Evolutionary conservation across 2,329 filamentous ascomycete species (phyloP).

Genomic region (Cladosporium sp.): DNA sequence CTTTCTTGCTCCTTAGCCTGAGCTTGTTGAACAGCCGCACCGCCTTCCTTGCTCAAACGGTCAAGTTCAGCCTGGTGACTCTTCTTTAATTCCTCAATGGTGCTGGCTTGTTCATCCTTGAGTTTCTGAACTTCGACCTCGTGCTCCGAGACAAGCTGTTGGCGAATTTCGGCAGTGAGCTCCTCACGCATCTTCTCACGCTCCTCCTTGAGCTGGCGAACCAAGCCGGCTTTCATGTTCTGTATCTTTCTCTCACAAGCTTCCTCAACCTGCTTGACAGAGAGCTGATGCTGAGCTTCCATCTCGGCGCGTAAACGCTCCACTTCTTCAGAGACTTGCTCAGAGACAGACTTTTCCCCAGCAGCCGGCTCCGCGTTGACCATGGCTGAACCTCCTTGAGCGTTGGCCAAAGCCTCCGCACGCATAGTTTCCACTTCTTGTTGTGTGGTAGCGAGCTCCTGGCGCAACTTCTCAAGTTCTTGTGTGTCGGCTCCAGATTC

Average conservation of each 20-base stretch:
- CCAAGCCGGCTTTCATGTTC: conserved; percentile 67
- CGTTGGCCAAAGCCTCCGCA: conserved; percentile 34
- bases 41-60: conserved; percentile 38
- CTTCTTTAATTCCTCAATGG: conserved; percentile 41
- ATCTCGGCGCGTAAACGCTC: conserved; percentile 39
- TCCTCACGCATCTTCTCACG: conserved; percentile 41
- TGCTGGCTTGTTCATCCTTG: conserved; percentile 47
- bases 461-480: conserved; percentile 39
- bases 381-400: conserved; percentile 9
- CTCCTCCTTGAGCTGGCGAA: conserved; percentile 63
- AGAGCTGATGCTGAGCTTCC: conserved; percentile 39
- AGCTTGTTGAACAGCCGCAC: conserved; percentile 40
- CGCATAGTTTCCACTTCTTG: conserved; percentile 49
- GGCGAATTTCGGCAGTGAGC: conserved; percentile 26
- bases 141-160: conserved; percentile 43
- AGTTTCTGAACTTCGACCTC: conserved; percentile 52
- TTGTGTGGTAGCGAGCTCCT: conserved; percentile 46
- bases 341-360: conserved; percentile 42
- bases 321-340: conserved; percentile 51
- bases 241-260: conserved; percentile 60
- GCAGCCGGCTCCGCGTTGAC: conserved; percentile 26
- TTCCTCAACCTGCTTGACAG: conserved; percentile 49
- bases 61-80: conserved; percentile 41
- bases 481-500: conserved; percentile 25
- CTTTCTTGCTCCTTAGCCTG: conserved; percentile 28